Percentiles rank a stretch among this genome's conserved stretches.
These are phyloP conservation scores for Saraca asoca DNA, from an alignment of 331 rosid genomes.

Conservation along the genomic window DNA sequence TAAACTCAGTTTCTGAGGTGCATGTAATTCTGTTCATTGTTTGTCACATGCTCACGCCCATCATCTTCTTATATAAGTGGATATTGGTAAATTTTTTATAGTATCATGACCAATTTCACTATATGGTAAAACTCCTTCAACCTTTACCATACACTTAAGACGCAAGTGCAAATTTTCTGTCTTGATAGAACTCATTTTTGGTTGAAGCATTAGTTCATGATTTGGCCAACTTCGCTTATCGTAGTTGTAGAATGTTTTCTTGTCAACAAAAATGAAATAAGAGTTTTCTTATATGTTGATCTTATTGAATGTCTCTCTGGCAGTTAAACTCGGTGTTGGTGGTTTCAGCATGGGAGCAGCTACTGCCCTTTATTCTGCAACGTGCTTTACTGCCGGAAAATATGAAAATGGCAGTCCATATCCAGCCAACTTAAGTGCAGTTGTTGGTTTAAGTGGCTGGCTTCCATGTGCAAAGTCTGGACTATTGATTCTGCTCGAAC, in stretches of 20 bases:
- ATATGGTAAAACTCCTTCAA: constrained; percentile 14
- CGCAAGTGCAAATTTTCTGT: constrained; percentile 19
- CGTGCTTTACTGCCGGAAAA: constrained; percentile 69
- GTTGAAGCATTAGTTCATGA: too few relatives aligned
- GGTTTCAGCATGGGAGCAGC: constrained; percentile 99
- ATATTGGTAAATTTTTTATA: neutral
- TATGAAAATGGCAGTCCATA: constrained; percentile 71
- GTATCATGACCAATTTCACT: neutral
- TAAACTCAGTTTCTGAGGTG: neutral
- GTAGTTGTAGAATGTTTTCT: constrained; percentile 14
- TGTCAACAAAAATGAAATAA: neutral
- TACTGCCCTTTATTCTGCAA: constrained; percentile 81
- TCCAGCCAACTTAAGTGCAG: constrained; percentile 76
- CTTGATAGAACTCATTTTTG: too few relatives aligned
- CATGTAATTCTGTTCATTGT: constrained; percentile 4
- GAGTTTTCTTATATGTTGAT: constrained; percentile 4
- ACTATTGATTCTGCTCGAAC: constrained; percentile 29
- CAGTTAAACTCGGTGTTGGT: constrained; percentile 97
- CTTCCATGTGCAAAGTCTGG: constrained; percentile 96
- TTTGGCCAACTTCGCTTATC: neutral
- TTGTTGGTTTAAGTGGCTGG: constrained; percentile 97
- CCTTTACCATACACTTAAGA: neutral
- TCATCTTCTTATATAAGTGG: constrained; percentile 1
- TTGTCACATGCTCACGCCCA: neutral
- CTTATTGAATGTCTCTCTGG: constrained; percentile 25